Evolutionary conservation across 1,139 yeast species (phyloP), one percentile per base, ranked within the genome.

Genomic region (Debaryomycetaceae sp.): DNA sequence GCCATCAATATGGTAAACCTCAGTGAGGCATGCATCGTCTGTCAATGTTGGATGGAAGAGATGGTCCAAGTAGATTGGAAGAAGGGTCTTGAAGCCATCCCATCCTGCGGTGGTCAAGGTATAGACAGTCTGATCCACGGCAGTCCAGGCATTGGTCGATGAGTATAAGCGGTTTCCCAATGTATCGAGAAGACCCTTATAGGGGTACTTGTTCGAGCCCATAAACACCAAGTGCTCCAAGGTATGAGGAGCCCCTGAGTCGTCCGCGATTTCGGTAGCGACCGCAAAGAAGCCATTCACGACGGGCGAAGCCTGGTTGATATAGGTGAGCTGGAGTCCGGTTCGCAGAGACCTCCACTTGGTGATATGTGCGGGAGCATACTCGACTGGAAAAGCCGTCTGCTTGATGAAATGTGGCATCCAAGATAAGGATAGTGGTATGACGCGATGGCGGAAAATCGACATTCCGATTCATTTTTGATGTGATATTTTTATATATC

Each of bases 61-160:
- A 49, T 90, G 98, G 45, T 92, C 97, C 41, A 92, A 58, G 48
- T 90, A 92, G 2, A 86, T 77, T 0, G 98, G 98, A 25, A 92
- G 64, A 25, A 92, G 57, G 32, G 77, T 67, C 32, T 71, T 73
- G 53, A 92, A 92, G 1, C 97, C 98, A 32, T 82, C 86, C 95
- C 96, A 87, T 5, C 98, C 98, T 1, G 97, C 97, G 25, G 94
- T 77, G 7, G 80, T 72, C 32, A 92, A 62, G 2, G 95, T 85
- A 46, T 90, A 92, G 2, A 86, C 96, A 0, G 99, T 92, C 47
- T 85, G 95, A 53, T 92, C 98, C 3, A 90, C 82, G 1, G 80
- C 86, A 0, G 99, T 90, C 96, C 96, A 87, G 0, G 99, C 99
- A 48, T 92, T 92, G 1, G 98, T 92, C 6, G 76, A 67, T 1